phyloP scores from a whole-genome alignment of 2,329 filamentous ascomycete species.

The Hyphodiscus sp. region DNA sequence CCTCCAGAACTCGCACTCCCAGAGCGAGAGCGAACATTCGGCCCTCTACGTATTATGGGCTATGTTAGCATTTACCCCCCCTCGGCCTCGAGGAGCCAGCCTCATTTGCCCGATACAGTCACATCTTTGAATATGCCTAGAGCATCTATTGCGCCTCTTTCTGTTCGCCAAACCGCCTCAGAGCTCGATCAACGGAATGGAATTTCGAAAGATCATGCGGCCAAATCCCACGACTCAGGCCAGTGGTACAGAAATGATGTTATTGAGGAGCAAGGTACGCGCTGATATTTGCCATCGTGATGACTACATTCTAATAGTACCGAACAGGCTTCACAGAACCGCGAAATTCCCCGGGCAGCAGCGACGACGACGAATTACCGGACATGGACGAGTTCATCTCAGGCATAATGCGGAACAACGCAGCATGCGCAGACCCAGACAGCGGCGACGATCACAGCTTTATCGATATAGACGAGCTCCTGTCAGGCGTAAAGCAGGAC shows the following conservation, averaged over 20 bases:
- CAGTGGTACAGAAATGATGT: no score
- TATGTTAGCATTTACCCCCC: constrained; percentile 4
- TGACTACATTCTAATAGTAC: constrained; percentile 10
- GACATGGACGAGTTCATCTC: constrained; percentile 8
- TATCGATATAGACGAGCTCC: constrained; percentile 13
- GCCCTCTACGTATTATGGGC: constrained; percentile 1
- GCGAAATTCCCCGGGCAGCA: constrained; percentile 8
- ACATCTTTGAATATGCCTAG: no score
- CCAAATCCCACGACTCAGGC: no score
- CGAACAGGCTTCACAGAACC: constrained; percentile 7
- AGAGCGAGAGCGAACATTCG: constrained; percentile 2
- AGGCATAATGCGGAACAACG: constrained; percentile 5
- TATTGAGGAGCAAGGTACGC: constrained; percentile 6
- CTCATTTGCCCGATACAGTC: not conserved
- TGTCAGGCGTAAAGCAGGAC: constrained; percentile 9
- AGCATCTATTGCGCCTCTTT: no score
- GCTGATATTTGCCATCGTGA: constrained; percentile 4
- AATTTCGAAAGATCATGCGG: no score
- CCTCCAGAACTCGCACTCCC: no score
- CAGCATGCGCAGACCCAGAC: constrained; percentile 5
- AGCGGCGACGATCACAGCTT: constrained; percentile 9
- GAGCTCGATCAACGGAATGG: no score
- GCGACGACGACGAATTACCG: constrained; percentile 10
- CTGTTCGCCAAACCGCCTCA: no score
- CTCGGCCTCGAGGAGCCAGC: constrained; percentile 4